Evolutionary conservation across 108 stramenopile species (phyloP), one percentile per base, ranked within the genome.

Genomic region (Mayamaea pseudoterrestris): DNA sequence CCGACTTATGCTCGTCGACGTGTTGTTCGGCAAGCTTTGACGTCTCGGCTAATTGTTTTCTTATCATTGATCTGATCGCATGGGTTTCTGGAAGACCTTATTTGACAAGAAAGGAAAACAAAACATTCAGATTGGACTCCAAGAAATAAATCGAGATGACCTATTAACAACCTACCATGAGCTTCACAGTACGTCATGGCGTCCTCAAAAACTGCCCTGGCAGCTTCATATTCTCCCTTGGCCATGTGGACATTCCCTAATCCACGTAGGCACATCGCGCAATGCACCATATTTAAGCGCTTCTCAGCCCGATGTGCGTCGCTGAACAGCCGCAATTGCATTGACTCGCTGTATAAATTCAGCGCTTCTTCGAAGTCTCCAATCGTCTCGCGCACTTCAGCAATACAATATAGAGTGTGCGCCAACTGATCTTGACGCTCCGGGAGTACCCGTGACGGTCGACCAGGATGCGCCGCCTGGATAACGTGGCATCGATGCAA

Each of bases 391-490:
- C 57, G 44, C 0, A 54, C 46, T 50, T 65, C 55, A 13, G 63
- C 69, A 2, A 71, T 41, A 22, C 50, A 47, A 28, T 58, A 65
- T 7, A 71, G 32, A 1, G 59, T 46, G 17, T 58, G 30, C n/a
- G 69, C 69, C 26, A 71, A 24, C 26, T 44, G 37, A 36, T 71
- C 69, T 31, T 60, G 63, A 28, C 35, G 37, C 16, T 29, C 53
- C 9, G 50, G 45, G n/a, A 64, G 21, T n/a, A n/a, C n/a, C n/a
- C n/a, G n/a, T n/a, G n/a, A n/a, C n/a, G n/a, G n/a, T n/a, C n/a
- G n/a, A 23, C 43, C 49, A 2, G 55, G n/a, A 8, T 36, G 39
- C 6, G 49, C 17, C 7, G 49, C 48, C 5, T 21, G 11, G 12
- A 34, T 46, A 17, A 32, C 47, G 22, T 58, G 37, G 6, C 30